Percentiles rank a stretch among this genome's conserved stretches.
These are phyloP conservation scores for Chalaropsis ovoidea DNA, from an alignment of 2,329 filamentous ascomycete species.

Conservation along the genomic window DNA sequence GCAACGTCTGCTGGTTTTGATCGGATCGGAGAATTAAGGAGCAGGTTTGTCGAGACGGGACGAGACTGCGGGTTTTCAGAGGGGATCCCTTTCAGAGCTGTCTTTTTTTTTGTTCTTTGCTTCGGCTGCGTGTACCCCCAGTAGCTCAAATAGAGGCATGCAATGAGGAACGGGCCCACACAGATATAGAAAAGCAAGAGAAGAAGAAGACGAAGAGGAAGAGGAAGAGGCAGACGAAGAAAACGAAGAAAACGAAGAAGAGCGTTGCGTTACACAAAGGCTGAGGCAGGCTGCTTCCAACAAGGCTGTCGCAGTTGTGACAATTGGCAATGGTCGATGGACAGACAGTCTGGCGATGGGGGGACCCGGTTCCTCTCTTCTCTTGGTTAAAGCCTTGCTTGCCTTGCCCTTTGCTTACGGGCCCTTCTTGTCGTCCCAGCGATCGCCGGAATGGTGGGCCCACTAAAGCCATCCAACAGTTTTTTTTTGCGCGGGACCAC, in stretches of 20 bases:
- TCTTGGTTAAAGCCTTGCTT: not conserved
- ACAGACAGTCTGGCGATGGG: too few species aligned
- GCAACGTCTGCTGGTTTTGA: not conserved
- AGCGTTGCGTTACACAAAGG: not conserved
- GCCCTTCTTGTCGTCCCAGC: constrained; percentile 8
- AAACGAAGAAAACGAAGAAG: not conserved
- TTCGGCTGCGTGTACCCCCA: not conserved
- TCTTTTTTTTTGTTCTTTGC: not conserved
- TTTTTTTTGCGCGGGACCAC: constrained; percentile 5
- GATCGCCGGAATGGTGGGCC: not conserved
- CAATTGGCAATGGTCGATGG: too few species aligned
- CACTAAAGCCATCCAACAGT: constrained; percentile 6
- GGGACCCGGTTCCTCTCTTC: too few species aligned
- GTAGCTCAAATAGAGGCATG: not conserved
- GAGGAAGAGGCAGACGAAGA: not conserved
- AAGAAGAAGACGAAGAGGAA: not conserved
- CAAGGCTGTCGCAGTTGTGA: not conserved
- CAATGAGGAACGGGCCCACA: not conserved
- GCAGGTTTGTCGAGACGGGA: not conserved
- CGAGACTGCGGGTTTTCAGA: not conserved
- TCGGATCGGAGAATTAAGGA: not conserved
- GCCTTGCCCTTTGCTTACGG: constrained; percentile 2
- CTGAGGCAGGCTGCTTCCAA: not conserved
- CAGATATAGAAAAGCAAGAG: not conserved
- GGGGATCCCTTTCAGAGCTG: too few species aligned